Base-by-base conservation (phyloP, 257 asterid species). In the Ligustrum vulgare region DNA sequence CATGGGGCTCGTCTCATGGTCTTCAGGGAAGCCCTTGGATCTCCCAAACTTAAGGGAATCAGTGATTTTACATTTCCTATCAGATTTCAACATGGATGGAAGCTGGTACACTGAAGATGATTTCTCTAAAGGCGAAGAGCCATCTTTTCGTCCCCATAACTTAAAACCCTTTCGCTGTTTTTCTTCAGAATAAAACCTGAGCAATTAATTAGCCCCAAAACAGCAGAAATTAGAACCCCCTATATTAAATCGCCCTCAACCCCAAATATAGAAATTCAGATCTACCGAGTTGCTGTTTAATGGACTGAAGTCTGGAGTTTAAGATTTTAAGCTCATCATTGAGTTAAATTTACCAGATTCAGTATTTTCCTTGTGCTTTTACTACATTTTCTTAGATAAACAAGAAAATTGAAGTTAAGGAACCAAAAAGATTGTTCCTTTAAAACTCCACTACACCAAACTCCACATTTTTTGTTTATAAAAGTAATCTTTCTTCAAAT, bases 141-240 rank as follows among this genome's bases (percentile, higher is more conserved):
- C 86, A 28, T 82, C 34, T 83, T 81, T 85, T 80, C 86, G 87
- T 81, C 88, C 86, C 93, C 91, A 87, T 15, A 81, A 76, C 70
- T 78, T 72, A 49, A 70, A 80, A 54, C 76, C 76, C 28, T 76
- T 88, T 34, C 80, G 87, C 76, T 87, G 93, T 83, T 83, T 90
- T 76, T 80, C 97, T 75, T 87, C 87, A 72, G 94, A 77, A 77
- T 84, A 92, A 86, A 94, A 93, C 93, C 98, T 93, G 77, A 70
- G 23, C 69, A 81, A 66, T 62, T 71, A 39, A 79, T 58, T 82
- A 33, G 41, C 74, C 76, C 74, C 64, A 88, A 64, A 72, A 33
- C 68, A 68, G 74, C 35, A 77, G 47, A 51, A 75, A 79, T 86
- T 33, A 75, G 72, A 75, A 77, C 70, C n/a, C 25, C 60, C 82